These are phyloP conservation scores for Aureobasidium sp. DNA, from an alignment of 2,329 filamentous ascomycete genomes.

Conservation along the genomic window DNA sequence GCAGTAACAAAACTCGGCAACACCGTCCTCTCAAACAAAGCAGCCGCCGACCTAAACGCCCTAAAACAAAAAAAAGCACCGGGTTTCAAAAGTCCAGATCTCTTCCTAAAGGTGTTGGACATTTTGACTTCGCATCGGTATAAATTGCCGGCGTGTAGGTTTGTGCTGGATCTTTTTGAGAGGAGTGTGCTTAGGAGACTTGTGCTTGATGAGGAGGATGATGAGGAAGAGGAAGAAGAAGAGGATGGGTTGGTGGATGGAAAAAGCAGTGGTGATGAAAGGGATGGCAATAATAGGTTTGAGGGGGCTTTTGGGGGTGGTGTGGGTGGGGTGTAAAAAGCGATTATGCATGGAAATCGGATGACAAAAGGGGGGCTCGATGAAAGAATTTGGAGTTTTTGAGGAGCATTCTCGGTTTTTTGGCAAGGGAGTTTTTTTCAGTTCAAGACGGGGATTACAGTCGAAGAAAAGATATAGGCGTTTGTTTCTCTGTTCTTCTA, in stretches of 20 bases:
- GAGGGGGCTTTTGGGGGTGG: background rate
- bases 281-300: background rate
- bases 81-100: constrained; percentile 63
- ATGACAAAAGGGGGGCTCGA: no score
- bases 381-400: no score
- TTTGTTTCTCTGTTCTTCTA: no score
- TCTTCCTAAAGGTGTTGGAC: constrained; percentile 80
- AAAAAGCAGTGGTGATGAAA: background rate
- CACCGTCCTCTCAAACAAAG: constrained; percentile 83
- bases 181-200: constrained; percentile 77
- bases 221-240: background rate
- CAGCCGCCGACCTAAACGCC: constrained; percentile 66
- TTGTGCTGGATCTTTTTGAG: constrained; percentile 91
- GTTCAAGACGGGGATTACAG: no score
- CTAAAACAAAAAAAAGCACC: constrained; percentile 67
- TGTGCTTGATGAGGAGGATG: constrained; percentile 63
- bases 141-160: constrained; percentile 73
- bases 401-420: no score
- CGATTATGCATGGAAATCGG: background rate
- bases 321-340: background rate
- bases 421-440: no score
- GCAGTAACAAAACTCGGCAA: constrained; percentile 85
- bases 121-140: constrained; percentile 87
- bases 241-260: background rate
- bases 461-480: no score